Percentiles rank a stretch among this genome's conserved stretches.
Conservation (phyloP, 1,284 basidiomycete species). For the Sporisorium iseilematis-ciliati region DNA sequence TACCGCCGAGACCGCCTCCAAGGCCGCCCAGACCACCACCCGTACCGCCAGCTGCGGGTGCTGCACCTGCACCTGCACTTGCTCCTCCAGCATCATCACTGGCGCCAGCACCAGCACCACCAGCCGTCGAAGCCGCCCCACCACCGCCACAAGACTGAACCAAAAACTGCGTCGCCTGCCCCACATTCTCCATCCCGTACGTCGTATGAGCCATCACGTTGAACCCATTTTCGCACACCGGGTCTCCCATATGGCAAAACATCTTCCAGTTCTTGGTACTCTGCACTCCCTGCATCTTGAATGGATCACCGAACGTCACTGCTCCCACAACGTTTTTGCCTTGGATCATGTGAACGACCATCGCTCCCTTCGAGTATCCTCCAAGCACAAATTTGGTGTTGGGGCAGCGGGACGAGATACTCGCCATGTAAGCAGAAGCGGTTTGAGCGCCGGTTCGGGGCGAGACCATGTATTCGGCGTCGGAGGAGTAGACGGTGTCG, state of each 20-base stretch:
- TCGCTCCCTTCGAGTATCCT: constrained; percentile 38
- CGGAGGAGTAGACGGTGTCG: constrained; percentile 30
- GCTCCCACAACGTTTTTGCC: constrained; percentile 29
- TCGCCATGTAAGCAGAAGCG: constrained; percentile 16
- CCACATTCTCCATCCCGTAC: constrained; percentile 15
- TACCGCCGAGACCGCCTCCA: neutral
- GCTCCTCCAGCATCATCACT: neutral
- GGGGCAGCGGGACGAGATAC: constrained; percentile 16
- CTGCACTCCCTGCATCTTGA: constrained; percentile 18
- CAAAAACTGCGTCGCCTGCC: constrained; percentile 23
- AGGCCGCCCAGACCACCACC: constrained; percentile 10
- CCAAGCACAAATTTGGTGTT: constrained; percentile 31
- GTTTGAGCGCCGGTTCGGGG: constrained; percentile 13
- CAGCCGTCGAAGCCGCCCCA: constrained; percentile 1
- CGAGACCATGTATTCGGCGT: constrained; percentile 32
- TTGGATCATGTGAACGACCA: constrained; percentile 34
- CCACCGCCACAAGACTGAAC: constrained; percentile 13
- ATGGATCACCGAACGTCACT: constrained; percentile 44
- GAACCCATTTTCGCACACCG: constrained; percentile 33
- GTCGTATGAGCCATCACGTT: constrained; percentile 38
- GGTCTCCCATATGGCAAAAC: constrained; percentile 34
- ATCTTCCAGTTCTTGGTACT: constrained; percentile 24
- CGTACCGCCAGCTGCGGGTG: neutral
- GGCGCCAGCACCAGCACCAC: neutral
- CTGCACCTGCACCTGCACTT: neutral